A percentile compares a stretch with the other conserved stretches of the same genome.
These are phyloP conservation scores for Epithemia pelagica DNA, from an alignment of 108 stramenopile genomes.

Conservation along the genomic window DNA sequence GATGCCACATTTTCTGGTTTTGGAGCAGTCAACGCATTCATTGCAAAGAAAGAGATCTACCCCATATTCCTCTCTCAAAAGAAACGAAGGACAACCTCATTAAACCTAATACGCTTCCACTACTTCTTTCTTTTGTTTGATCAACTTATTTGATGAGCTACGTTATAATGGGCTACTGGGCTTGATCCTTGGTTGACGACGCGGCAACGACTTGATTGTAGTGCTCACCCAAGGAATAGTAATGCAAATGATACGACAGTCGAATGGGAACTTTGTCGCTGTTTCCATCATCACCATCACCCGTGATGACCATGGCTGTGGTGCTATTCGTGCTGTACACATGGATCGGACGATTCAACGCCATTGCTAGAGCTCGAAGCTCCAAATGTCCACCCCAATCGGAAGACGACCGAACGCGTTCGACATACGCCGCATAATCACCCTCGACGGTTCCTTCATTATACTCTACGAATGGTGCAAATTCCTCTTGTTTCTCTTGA, in stretches of 20 bases:
- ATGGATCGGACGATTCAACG: constrained; percentile 74
- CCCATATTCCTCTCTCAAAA: too few species aligned
- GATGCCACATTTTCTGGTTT: too few species aligned
- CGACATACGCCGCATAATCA: constrained; percentile 78
- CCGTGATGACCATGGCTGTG: constrained; percentile 34
- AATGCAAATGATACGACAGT: constrained; percentile 92
- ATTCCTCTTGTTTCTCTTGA: constrained; percentile 56
- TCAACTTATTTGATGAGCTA: too few species aligned
- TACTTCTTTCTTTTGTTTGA: too few species aligned
- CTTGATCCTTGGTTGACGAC: too few species aligned
- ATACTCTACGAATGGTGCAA: constrained; percentile 85
- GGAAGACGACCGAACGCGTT: constrained; percentile 63
- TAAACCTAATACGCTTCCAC: too few species aligned
- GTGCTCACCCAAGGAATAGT: constrained; percentile 96
- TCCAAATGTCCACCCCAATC: constrained; percentile 99
- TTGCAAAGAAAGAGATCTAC: too few species aligned
- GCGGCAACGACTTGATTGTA: constrained; percentile 90
- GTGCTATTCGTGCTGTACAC: constrained; percentile 64
- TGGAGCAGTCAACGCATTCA: too few species aligned
- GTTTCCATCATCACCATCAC: constrained; percentile 14
- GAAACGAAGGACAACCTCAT: too few species aligned
- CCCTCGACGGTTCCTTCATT: constrained; percentile 28
- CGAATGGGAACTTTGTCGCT: constrained; percentile 44
- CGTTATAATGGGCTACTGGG: too few species aligned
- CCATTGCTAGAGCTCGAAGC: constrained; percentile 75